Percentiles rank a stretch among this genome's conserved stretches.
phyloP scores from a whole-genome alignment of 2,329 filamentous ascomycete species.

The Aspergillus fructus region DNA sequence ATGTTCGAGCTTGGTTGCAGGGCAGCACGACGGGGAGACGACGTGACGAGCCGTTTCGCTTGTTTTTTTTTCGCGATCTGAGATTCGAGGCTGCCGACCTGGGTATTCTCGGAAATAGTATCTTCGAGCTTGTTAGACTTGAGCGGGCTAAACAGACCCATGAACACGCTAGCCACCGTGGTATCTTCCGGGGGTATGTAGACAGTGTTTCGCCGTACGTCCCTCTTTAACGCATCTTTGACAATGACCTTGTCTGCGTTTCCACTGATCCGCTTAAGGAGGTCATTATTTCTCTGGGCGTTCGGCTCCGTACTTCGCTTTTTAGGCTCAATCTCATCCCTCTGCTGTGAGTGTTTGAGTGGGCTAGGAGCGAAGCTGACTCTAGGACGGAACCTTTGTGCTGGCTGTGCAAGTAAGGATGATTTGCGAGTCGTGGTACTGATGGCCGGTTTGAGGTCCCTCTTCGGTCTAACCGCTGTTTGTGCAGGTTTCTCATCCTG shows the following conservation, averaged over 20 bases:
- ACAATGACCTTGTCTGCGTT: conserved; percentile 1
- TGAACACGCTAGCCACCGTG: conserved; percentile 43
- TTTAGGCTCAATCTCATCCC: conserved; percentile 10
- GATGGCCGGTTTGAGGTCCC: conserved; percentile 18
- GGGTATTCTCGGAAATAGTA: conserved; percentile 17
- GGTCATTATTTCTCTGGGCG: conserved; percentile 16
- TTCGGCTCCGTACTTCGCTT: conserved; percentile 9
- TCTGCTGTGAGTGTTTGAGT: conserved; percentile 12
- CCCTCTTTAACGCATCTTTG: conserved; percentile 27
- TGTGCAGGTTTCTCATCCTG: conserved; percentile 13
- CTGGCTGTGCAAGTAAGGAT: conserved; percentile 41
- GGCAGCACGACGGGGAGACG: conserved; percentile 41
- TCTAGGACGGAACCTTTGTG: conserved; percentile 40
- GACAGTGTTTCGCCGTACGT: conserved; percentile 38
- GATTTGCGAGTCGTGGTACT: conserved; percentile 24
- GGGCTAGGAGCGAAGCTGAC: conserved; percentile 28
- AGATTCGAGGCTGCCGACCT: conserved; percentile 34
- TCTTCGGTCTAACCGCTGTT: conserved; percentile 16
- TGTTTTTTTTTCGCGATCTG: conserved; percentile 35
- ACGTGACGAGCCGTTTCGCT: conserved; percentile 22
- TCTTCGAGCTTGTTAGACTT: conserved; percentile 24
- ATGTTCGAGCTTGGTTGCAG: conserved; percentile 45
- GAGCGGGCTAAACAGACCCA: conserved; percentile 44
- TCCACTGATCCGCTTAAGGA: conserved; percentile 17
- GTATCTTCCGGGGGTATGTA: conserved; percentile 45